phyloP scores from a whole-genome alignment of 257 asterid genomes.

The Solanum pimpinellifolium region DNA sequence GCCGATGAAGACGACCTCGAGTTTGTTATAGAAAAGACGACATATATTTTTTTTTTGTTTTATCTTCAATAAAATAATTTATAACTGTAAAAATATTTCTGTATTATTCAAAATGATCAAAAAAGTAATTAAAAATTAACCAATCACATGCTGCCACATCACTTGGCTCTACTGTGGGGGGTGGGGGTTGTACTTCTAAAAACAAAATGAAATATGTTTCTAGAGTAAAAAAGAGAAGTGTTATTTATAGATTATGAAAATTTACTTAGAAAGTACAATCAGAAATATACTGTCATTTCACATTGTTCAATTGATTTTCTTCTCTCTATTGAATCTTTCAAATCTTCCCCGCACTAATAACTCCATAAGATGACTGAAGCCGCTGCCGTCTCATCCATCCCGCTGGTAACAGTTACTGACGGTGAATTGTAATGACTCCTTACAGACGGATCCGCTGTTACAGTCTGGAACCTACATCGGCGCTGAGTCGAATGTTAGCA shows the following conservation, averaged over 20 bases:
- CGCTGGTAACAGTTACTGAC: background rate
- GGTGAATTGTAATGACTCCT: background rate
- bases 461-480: constrained; percentile 12
- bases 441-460: constrained; percentile 8
- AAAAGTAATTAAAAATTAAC: background rate
- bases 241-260: background rate
- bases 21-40: background rate
- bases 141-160: background rate
- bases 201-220: background rate
- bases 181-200: background rate
- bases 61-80: background rate
- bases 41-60: background rate
- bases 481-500: background rate
- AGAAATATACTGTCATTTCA: background rate
- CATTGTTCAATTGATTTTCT: background rate
- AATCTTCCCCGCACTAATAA: background rate
- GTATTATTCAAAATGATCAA: background rate
- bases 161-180: background rate
- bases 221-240: background rate
- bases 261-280: background rate
- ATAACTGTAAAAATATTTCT: background rate
- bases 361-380: background rate
- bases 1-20: background rate
- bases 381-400: background rate
- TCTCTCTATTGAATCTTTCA: background rate